Conservation (phyloP, 768 basidiomycete species). For the Ramaria sp. region DNA sequence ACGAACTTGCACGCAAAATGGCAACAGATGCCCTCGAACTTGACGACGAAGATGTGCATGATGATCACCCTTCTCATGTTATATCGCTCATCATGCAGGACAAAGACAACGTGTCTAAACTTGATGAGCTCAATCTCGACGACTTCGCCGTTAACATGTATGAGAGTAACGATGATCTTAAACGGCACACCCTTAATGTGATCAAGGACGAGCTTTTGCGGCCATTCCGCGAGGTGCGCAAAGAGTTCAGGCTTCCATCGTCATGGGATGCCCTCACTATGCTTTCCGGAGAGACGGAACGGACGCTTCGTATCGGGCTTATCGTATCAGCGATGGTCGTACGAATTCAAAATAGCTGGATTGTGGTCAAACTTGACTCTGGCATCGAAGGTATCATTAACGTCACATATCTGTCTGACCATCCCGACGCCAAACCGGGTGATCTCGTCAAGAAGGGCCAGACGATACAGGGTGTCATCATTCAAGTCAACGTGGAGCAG, state of each 20-base stretch:
- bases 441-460: constrained; percentile 66
- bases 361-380: constrained; percentile 77
- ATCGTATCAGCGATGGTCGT: constrained; percentile 69
- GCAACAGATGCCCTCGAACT: constrained; percentile 92
- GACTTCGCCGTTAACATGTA: constrained; percentile 92
- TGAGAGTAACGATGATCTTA: constrained; percentile 72
- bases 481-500: constrained; percentile 53
- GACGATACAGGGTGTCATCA: constrained; percentile 68
- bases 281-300: constrained; percentile 85
- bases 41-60: constrained; percentile 95
- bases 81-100: constrained; percentile 83
- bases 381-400: constrained; percentile 80
- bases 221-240: constrained; percentile 72
- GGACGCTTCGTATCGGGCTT: constrained; percentile 67
- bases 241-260: constrained; percentile 48
- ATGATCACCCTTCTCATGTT: constrained; percentile 84
- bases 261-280: constrained; percentile 85
- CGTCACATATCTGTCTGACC: constrained; percentile 45
- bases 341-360: constrained; percentile 40
- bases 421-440: constrained; percentile 26
- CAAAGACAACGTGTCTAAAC: constrained; percentile 62
- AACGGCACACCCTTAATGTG: constrained; percentile 80
- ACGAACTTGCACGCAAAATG: constrained; percentile 97
- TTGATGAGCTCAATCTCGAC: constrained; percentile 86
- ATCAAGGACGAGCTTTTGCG: constrained; percentile 78